Evolutionary conservation across 306 rosid genomes (phyloP), one percentile per base, ranked within the genome.

Genomic region (Chamaecrista fasciculata): DNA sequence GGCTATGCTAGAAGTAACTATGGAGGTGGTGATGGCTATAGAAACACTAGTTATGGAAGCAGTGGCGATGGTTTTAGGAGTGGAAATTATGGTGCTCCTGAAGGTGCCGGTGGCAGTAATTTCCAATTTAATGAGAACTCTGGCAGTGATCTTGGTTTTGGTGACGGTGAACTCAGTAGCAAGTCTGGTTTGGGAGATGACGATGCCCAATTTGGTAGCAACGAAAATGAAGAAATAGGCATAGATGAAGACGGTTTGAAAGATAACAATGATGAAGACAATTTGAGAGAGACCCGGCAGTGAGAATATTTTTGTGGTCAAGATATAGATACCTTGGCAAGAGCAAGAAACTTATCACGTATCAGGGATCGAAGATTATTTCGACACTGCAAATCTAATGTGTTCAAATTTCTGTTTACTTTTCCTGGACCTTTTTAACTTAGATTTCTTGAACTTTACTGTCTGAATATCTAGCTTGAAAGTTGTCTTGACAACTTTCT

Each of bases 231-330:
- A 11, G 62, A 28, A 66, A 66, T 15, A 12, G 67, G 59, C 8
- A 11, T 28, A 37, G 76, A 69, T 34, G 74, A 77, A 73, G 77
- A 74, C 66, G 49, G 59, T 4, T 70, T 31, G 63, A 34, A 37
- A 18, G 76, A 57, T 24, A 78, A 71, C 71, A 62, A 72, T 6
- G 81, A 67, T 62, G 80, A 78, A 48, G 48, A 70, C 58, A 70
- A 58, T 51, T 75, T 29, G 1, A 72, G 64, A 2, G 76, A 79
- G 67, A 61, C 28, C 72, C 66, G 76, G 24, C 16, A 74, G 8
- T 60, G 61, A 74, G 70, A 49, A 23, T 37, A 26, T 60, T 42
- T 68, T 42, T 21, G 5, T 53, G 8, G n/a, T 52, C 51, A 66
- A 33, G 56, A 50, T 33, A 19, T 51, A 25, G n/a, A n/a, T n/a